Percentiles rank a stretch among this genome's conserved stretches.
Evolutionary conservation across 2,329 filamentous ascomycete genomes (phyloP).

Genomic region (Elsinoe fawcettii): DNA sequence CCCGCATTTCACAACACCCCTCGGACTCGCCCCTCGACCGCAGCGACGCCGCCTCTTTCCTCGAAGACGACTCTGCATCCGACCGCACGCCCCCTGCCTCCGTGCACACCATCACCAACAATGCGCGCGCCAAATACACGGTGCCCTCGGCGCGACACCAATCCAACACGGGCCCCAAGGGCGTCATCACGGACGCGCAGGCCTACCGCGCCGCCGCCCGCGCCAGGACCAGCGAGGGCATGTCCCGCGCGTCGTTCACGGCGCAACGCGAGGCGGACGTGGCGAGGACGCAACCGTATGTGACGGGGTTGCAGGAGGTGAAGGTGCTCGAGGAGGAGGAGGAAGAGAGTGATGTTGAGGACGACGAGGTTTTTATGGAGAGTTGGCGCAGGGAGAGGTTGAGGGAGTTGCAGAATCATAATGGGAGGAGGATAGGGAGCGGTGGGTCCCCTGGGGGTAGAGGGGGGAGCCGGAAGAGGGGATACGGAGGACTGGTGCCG

Average conservation of each 20-base stretch:
- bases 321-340: constrained; percentile 36
- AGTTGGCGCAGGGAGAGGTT: constrained; percentile 78
- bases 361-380: constrained; percentile 73
- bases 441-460: not conserved
- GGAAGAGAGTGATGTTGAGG: constrained; percentile 52
- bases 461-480: constrained; percentile 32
- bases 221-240: not conserved
- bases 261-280: constrained; percentile 5
- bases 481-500: constrained; percentile 70
- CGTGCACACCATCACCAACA: constrained; percentile 36
- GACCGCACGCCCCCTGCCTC: constrained; percentile 28
- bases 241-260: not conserved
- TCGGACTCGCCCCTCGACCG: constrained; percentile 38
- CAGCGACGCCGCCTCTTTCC: constrained; percentile 31
- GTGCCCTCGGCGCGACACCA: constrained; percentile 57
- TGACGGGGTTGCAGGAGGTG: constrained; percentile 2
- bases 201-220: constrained; percentile 47
- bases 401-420: constrained; percentile 55
- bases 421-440: not conserved
- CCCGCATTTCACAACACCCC: constrained; percentile 37
- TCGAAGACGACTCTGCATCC: constrained; percentile 34
- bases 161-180: constrained; percentile 73
- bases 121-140: constrained; percentile 33
- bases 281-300: constrained; percentile 11
- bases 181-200: constrained; percentile 76